Evolutionary conservation across 306 rosid genomes (phyloP).

Genomic region (Acacia acuminata): DNA sequence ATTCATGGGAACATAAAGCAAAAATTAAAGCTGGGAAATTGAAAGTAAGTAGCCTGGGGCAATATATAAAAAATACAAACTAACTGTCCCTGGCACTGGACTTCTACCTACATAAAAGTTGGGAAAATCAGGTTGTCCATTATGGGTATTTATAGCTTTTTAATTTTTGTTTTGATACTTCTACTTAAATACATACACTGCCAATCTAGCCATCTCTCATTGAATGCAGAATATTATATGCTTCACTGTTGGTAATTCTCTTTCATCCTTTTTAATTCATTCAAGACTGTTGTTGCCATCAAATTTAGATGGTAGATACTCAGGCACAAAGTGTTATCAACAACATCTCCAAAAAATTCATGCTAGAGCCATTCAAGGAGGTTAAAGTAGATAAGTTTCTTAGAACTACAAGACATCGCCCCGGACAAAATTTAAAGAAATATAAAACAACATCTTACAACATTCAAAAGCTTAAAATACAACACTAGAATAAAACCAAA

Average conservation of each 20-base stretch:
- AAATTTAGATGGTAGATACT: background rate
- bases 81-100: constrained; percentile 2
- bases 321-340: background rate
- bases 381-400: background rate
- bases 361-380: background rate
- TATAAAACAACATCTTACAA: background rate
- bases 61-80: background rate
- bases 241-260: background rate
- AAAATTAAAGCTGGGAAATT: background rate
- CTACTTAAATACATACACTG: background rate
- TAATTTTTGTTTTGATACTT: background rate
- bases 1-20: background rate
- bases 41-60: background rate
- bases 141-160: background rate
- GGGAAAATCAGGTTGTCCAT: background rate
- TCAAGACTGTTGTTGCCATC: background rate
- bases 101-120: background rate
- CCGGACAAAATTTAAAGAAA: background rate
- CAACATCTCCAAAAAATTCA: constrained; percentile 1
- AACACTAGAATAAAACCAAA: background rate
- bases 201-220: background rate
- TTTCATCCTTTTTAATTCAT: background rate
- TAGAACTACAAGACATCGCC: background rate
- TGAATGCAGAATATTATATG: background rate
- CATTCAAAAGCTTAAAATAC: background rate